Base-by-base conservation (phyloP, 108 stramenopile genomes). In the Nitzschia sp. region DNA sequence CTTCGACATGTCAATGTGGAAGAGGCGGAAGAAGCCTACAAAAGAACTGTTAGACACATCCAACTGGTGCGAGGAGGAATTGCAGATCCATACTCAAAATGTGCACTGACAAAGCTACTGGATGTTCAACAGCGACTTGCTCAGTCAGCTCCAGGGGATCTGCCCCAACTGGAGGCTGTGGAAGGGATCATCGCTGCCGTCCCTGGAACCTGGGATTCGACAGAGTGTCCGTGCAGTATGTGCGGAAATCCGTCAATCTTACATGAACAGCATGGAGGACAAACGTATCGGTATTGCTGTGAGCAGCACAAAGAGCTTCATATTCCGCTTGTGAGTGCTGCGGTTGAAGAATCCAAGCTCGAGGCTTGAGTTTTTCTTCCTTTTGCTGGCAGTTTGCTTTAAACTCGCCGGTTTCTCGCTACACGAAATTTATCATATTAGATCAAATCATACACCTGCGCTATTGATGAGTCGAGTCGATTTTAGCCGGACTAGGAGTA, bases 1-100 rank as follows among this genome's bases (percentile, higher is more conserved):
- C 61, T 76, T 25, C 50, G 21, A 1, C 38, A 76, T 57, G 75
- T 76, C 16, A 54, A 76, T 36, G 38, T 76, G 2, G 54, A 56
- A 50, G 68, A 76, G 57, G 75, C 75, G 1, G 75, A 76, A 58
- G 61, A 76, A 35, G 75, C 75, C 50, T 76, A 76, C 61, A 62
- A 60, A 45, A 62, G 68, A 36, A 63, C 58, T 19, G 67, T 76
- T 28, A 66, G 75, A 2, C 5, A 45, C 4, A 72, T 76, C 6
- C 30, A 54, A 27, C 27, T 76, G 9, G 33, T 76, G 67, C 59
- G 75, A 27, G 75, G 75, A 25, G 67, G 67, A 17, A 58, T 27
- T 17, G 25, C 58, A 9, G 75, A 76, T 56, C 75, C 75, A 2
- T 76, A 76, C 33, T 3, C 61, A 33, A 76, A 69, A 26, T 76